Percentiles rank a stretch among this genome's conserved stretches.
Evolutionary conservation across 345 rosid species (phyloP).

Genomic region (Durio zibethinus): DNA sequence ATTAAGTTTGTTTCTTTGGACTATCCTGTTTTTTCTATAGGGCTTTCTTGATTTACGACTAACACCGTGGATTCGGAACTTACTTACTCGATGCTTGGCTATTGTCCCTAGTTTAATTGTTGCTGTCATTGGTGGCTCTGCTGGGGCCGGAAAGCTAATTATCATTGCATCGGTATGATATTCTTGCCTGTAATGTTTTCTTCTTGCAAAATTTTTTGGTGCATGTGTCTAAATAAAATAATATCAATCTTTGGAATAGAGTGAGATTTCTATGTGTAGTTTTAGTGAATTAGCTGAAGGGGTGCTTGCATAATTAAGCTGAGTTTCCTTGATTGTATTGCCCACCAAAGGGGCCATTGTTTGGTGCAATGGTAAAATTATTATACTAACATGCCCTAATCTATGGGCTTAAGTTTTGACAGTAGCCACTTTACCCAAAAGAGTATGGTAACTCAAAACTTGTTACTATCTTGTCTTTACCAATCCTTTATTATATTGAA

Average conservation of each 20-base stretch:
- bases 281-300: not conserved
- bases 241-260: not conserved
- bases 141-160: slow-evolving; percentile 86
- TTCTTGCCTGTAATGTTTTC: not conserved
- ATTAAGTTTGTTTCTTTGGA: not conserved
- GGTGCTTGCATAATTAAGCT: not conserved
- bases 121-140: slow-evolving; percentile 82
- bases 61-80: slow-evolving; percentile 79
- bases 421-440: not conserved
- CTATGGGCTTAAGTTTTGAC: not conserved
- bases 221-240: not conserved
- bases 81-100: slow-evolving; percentile 82
- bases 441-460: not conserved
- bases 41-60: slow-evolving; percentile 83
- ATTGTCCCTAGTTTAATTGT: slow-evolving; percentile 91
- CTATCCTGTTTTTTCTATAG: slow-evolving; percentile 23
- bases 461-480: not conserved
- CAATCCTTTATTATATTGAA: not conserved
- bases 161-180: slow-evolving; percentile 80
- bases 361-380: not conserved
- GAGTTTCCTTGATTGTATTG: not conserved
- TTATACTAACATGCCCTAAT: not conserved
- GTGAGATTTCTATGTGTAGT: not conserved
- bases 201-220: not conserved
- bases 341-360: not conserved